Conservation (phyloP, 176 grass and related monocot genomes). For the Aegilops longissima region DNA sequence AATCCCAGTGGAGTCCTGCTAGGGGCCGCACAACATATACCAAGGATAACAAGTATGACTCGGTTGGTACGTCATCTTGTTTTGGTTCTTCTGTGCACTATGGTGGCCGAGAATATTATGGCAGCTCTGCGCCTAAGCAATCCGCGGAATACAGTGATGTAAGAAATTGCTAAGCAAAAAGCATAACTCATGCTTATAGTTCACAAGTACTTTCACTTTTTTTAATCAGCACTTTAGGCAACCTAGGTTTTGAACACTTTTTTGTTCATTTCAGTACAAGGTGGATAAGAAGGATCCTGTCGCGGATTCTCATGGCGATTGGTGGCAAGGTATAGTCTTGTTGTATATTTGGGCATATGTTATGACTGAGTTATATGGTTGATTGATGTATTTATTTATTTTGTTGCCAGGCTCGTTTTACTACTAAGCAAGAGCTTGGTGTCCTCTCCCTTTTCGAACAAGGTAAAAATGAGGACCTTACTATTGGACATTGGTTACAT, state of each 20-base stretch:
- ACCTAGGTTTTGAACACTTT: slow-evolving; percentile 4
- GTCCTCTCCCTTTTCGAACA: slow-evolving; percentile 23
- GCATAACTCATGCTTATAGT: neutral
- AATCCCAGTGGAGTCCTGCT: slow-evolving; percentile 51
- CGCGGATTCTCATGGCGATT: slow-evolving; percentile 79
- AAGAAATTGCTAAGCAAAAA: slow-evolving; percentile 8
- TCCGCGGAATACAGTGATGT: slow-evolving; percentile 39
- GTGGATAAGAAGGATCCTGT: slow-evolving; percentile 54
- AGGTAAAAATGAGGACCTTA: slow-evolving; percentile 36
- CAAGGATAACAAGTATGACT: slow-evolving; percentile 58
- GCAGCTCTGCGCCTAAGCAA: slow-evolving; percentile 47
- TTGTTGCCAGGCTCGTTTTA: slow-evolving; percentile 74
- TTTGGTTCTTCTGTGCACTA: slow-evolving; percentile 89
- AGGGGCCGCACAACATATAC: slow-evolving; percentile 31
- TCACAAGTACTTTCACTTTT: neutral
- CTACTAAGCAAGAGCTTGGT: slow-evolving; percentile 58
- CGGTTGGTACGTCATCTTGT: slow-evolving; percentile 52
- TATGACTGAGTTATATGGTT: slow-evolving; percentile 17
- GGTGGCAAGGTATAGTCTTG: slow-evolving; percentile 86
- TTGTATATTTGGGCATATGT: neutral
- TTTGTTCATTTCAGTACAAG: slow-evolving; percentile 52
- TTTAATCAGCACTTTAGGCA: neutral
- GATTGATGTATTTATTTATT: slow-evolving; percentile 19
- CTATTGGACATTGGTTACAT: neutral
- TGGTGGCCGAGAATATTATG: slow-evolving; percentile 86